Conservation (phyloP, 495 filamentous ascomycete species). For the Penicillium daleae region DNA sequence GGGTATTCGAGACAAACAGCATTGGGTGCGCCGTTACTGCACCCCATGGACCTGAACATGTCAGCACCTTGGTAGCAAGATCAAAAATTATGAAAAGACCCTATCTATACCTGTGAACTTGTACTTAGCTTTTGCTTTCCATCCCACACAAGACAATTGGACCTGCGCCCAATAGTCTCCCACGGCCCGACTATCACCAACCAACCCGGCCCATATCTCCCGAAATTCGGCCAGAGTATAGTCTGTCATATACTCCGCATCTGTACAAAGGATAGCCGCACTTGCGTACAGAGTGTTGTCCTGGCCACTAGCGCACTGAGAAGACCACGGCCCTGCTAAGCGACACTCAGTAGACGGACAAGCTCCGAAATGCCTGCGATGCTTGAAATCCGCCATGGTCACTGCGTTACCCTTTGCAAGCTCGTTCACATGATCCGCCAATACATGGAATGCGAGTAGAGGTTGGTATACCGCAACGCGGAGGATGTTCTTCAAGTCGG, state of each 20-base stretch:
- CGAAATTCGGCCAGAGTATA: slow-evolving; percentile 49
- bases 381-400: slow-evolving; percentile 53
- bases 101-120: slow-evolving; percentile 47
- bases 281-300: slow-evolving; percentile 45
- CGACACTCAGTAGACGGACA: slow-evolving; percentile 47
- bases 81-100: not conserved
- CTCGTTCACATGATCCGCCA: slow-evolving; percentile 58
- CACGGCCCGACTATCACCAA: slow-evolving; percentile 48
- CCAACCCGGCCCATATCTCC: slow-evolving; percentile 48
- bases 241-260: slow-evolving; percentile 52
- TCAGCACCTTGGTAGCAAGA: not conserved
- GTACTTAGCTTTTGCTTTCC: slow-evolving; percentile 61
- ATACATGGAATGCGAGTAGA: slow-evolving; percentile 55
- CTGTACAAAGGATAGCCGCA: slow-evolving; percentile 65
- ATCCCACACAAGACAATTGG: slow-evolving; percentile 59
- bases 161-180: slow-evolving; percentile 64
- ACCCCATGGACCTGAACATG: slow-evolving; percentile 32
- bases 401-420: slow-evolving; percentile 58
- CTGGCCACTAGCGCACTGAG: slow-evolving; percentile 47
- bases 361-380: slow-evolving; percentile 32
- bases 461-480: slow-evolving; percentile 58
- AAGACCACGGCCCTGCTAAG: slow-evolving; percentile 41
- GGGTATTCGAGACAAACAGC: slow-evolving; percentile 60
- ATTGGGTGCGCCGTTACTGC: slow-evolving; percentile 57
- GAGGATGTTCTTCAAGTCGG: slow-evolving; percentile 41